Evolutionary conservation across 2,329 filamentous ascomycete genomes (phyloP), one percentile per base, ranked within the genome.

Genomic region (Reticulascus tulasneorum): DNA sequence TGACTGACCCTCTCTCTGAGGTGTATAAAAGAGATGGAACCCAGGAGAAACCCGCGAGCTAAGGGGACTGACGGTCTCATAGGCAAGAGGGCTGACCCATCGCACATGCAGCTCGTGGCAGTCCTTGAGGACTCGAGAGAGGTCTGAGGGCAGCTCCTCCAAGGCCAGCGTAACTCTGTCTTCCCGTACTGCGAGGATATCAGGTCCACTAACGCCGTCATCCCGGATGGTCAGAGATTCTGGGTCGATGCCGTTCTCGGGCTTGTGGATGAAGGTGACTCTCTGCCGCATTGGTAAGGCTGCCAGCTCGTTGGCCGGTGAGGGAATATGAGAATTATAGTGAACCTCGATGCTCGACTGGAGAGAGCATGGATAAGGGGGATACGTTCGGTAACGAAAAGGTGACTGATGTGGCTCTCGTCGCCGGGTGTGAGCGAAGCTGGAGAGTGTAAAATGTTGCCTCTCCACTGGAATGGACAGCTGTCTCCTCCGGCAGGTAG

Each of bases 211-310:
- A 35, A 94, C 62, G 4, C 69, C 69, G 29, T 69, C 63, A 27
- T 68, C 63, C 28, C 66, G 65, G 27, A 94, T 61, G 10, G 71
- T 60, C 33, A 94, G 62, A 29, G 76, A 66, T 3, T 75, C 63
- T 0, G 84, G 82, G 34, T 85, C 77, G 44, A 90, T 71, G 3
- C 71, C 71, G 37, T 75, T 66, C 27, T 81, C 76, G n/a, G 74
- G 67, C 16, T 75, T 71, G 47, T 84, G 80, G 35, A 94, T 67
- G 47, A 88, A 93, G 1, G 90, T 94, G 50, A 88, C 79, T 62
- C 86, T 73, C 62, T 88, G 79, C 50, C 83, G 80, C 86, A 91
- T 89, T 1, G n/a, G n/a, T n/a, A n/a, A n/a, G n/a, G n/a, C n/a
- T n/a, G n/a, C n/a, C n/a, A n/a, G n/a, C n/a, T n/a, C n/a, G n/a